Base-by-base conservation (phyloP, 148 eudicot species). In the Suaeda aralocaspica region DNA sequence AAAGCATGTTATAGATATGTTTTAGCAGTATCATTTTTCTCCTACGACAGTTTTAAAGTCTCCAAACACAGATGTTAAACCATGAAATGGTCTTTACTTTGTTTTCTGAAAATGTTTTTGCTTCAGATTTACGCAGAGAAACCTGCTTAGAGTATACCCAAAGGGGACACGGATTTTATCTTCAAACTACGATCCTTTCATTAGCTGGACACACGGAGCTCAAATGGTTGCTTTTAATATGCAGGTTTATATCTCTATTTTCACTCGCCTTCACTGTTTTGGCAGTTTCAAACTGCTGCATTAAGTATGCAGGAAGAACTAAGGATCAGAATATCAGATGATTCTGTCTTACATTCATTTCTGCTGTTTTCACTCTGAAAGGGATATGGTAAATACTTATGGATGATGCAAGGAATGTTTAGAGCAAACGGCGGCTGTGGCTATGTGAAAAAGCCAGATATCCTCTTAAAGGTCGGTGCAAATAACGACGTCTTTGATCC, bases 201-300 rank as follows among this genome's bases (percentile, higher is more conserved):
- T 72, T 31, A 87, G 84, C 19, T 90, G 96, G 96, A 77, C 66
- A 26, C 90, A 87, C 82, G 91, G 92, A 73, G 91, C 91, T 50
- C 96, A 90, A 71, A 88, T 90, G 92, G 92, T 86, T 62, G 92
- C 92, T 19, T 85, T 84, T 71, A 86, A 90, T 51, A 85, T 87
- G 92, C 92, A 90, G 87, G 92, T 85, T 56, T 59, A 42, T 42
- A 68, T 26, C 10, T 33, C n/a, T n/a, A n/a, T n/a, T n/a, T n/a
- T n/a, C n/a, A n/a, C n/a, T n/a, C n/a, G n/a, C n/a, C n/a, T n/a
- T n/a, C n/a, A n/a, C n/a, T n/a, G n/a, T n/a, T n/a, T n/a, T n/a
- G n/a, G n/a, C n/a, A n/a, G 6, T 19, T 59, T 59, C 19, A 21
- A 59, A 28, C 8, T 19, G 15, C 46, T 18, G 46, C 25, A 31